A percentile compares a stretch with the other conserved stretches of the same genome.
These are phyloP conservation scores for Beauveria medogensis DNA, from an alignment of 2,329 filamentous ascomycete genomes.

Conservation along the genomic window DNA sequence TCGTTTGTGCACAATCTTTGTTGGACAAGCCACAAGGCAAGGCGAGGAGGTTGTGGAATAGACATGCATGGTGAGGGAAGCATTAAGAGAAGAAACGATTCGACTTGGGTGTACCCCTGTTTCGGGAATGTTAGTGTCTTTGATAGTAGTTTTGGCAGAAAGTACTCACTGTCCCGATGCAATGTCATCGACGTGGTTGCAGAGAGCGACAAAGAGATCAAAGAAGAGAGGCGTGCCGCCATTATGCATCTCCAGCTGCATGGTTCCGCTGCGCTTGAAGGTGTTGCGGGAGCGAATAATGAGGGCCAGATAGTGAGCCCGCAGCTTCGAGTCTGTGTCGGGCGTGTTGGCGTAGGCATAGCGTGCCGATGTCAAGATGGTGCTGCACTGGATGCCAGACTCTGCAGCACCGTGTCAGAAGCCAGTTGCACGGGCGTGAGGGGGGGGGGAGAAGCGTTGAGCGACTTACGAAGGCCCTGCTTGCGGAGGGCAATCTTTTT, in stretches of 20 bases:
- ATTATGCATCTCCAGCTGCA: constrained; percentile 90
- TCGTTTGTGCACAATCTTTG: neutral
- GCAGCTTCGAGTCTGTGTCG: constrained; percentile 80
- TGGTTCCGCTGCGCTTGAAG: constrained; percentile 89
- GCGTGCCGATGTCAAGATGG: constrained; percentile 78
- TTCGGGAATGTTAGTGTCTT: constrained; percentile 12
- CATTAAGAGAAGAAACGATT: constrained; percentile 31
- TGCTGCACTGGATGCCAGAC: constrained; percentile 74
- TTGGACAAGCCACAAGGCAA: neutral
- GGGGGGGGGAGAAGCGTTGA: neutral
- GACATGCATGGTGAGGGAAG: neutral
- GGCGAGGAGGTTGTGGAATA: neutral
- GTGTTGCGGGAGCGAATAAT: constrained; percentile 83
- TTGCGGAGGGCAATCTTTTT: constrained; percentile 81
- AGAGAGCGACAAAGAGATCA: constrained; percentile 86
- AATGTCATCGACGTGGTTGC: constrained; percentile 76
- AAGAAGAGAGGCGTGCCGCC: constrained; percentile 82
- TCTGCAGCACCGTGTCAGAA: constrained; percentile 32
- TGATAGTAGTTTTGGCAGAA: too few species aligned
- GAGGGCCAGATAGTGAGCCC: constrained; percentile 84
- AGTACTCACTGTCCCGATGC: constrained; percentile 45
- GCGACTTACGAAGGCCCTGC: constrained; percentile 66
- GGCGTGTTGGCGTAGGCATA: constrained; percentile 86
- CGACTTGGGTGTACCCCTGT: constrained; percentile 36
- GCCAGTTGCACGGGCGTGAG: too few species aligned